Evolutionary conservation across 768 basidiomycete genomes (phyloP).

Genomic region (Tricholoma saponaceum): DNA sequence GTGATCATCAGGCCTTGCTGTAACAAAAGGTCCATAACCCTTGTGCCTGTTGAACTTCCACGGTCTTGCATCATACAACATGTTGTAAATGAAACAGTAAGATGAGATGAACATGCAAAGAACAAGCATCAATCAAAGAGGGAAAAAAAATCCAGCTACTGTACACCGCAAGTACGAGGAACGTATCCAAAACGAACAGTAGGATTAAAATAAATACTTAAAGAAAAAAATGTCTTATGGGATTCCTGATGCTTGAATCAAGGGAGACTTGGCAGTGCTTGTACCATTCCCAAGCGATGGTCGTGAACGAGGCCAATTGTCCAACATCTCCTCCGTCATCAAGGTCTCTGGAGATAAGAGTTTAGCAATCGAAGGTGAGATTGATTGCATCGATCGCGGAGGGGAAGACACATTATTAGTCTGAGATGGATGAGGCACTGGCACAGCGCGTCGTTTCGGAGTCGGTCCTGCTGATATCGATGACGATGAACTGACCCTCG

Average conservation of each 20-base stretch:
- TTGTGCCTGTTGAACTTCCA: too few species aligned
- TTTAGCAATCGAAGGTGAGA: conserved; percentile 62
- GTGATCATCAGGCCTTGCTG: too few species aligned
- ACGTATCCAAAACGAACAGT: not conserved
- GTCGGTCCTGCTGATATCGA: conserved; percentile 24
- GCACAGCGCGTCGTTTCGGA: conserved; percentile 35
- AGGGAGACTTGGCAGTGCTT: conserved; percentile 23
- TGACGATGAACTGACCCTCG: conserved; percentile 18
- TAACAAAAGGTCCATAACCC: not conserved
- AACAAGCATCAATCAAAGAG: not conserved
- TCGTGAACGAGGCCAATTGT: conserved; percentile 26
- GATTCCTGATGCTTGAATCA: not conserved
- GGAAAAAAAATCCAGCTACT: not conserved
- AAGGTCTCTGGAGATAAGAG: conserved; percentile 55
- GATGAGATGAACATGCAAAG: not conserved
- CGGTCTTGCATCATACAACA: too few species aligned
- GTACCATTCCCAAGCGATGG: conserved; percentile 22
- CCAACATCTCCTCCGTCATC: conserved; percentile 16
- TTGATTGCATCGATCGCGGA: conserved; percentile 37
- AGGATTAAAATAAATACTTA: not conserved
- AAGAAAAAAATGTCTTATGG: not conserved
- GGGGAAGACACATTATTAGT: conserved; percentile 13
- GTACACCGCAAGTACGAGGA: not conserved
- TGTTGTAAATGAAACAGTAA: not conserved
- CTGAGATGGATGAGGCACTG: conserved; percentile 25